Evolutionary conservation across 805 yeast species (phyloP), one percentile per base, ranked within the genome.

Genomic region (Barnettozyma californica): DNA sequence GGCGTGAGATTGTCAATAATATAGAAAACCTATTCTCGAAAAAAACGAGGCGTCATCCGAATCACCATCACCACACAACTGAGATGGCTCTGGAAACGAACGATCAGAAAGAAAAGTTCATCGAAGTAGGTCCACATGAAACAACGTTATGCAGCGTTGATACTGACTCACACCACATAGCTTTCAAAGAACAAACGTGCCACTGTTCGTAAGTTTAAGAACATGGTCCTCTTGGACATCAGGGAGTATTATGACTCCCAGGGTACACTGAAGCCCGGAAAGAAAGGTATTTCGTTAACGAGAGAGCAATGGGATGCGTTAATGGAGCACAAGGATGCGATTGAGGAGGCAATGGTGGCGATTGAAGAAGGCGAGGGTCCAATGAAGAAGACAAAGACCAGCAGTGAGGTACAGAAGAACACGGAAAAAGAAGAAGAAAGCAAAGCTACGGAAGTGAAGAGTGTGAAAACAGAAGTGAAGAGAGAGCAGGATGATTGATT

Each of bases 191-290:
- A 74, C 58, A 89, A 88, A 61, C 77, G 81, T 47, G 84, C 87
- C 29, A 78, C 87, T 0, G 89, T 92, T 16, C 75, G 89, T 49
- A 77, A 76, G 55, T 91, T 80, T 71, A 82, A 85, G 47, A 81
- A 82, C 45, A 68, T 70, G 48, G 77, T 77, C 31, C 68, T 90
- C 54, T 80, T 92, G 13, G 96, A 91, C 59, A 86, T 91, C 46
- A 76, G 98, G 50, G 97, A 91, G 63, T 89, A 73, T 68, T 91
- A 88, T 11, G 73, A 72, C 45, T 78, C 72, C n/a, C 68, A 70
- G 9, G 84, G 84, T 6, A 83, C 81, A 51, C 72, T 75, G 69
- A 75, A 75, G 51, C 98, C 98, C 0, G 95, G 96, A 1, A 84
- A 81, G 60, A 91, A 91, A 66, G 87, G 87, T 0, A 79, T 83